Conservation (phyloP, 2,329 filamentous ascomycete species). For the Lachnellula suecica region DNA sequence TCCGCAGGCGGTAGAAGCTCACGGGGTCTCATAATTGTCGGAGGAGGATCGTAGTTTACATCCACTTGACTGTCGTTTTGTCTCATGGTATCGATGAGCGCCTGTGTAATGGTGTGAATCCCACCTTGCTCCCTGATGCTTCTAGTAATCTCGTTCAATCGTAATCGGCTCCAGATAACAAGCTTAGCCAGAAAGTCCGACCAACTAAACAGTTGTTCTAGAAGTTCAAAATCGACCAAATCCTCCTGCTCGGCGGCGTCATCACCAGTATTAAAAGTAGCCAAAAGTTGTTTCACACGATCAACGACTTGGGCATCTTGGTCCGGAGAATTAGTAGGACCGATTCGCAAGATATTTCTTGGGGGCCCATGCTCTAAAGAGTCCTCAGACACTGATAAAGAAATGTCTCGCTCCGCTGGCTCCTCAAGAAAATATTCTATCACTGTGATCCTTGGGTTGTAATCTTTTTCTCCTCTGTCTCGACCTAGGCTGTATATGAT, state of each 20-base stretch:
- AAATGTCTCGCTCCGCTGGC: conserved; percentile 17
- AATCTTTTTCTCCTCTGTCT: conserved; percentile 29
- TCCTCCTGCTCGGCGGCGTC: conserved; percentile 27
- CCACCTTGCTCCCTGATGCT: conserved; percentile 43
- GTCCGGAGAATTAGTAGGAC: conserved; percentile 32
- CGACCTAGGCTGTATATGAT: conserved; percentile 43
- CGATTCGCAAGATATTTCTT: conserved; percentile 16
- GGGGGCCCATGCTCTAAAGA: conserved; percentile 34
- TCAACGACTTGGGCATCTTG: conserved; percentile 33
- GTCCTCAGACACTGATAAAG: conserved; percentile 36
- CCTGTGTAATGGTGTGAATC: conserved; percentile 30
- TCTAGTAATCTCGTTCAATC: conserved; percentile 43
- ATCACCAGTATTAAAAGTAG: conserved; percentile 33
- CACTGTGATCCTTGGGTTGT: conserved; percentile 40
- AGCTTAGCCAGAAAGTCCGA: conserved; percentile 42
- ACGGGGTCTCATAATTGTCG: conserved; percentile 1
- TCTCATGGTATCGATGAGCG: conserved; percentile 35
- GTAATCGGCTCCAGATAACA: conserved; percentile 45
- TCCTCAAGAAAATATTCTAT: conserved; percentile 40
- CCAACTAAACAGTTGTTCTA: conserved; percentile 50
- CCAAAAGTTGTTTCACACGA: conserved; percentile 38
- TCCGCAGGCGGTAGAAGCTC: conserved; percentile 16
- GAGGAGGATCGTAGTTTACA: conserved; percentile 12
- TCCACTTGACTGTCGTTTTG: conserved; percentile 28
- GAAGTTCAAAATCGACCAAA: conserved; percentile 39